These are phyloP conservation scores for Metschnikowia peoriensis DNA, from an alignment of 805 yeast species.

Conservation along the genomic window DNA sequence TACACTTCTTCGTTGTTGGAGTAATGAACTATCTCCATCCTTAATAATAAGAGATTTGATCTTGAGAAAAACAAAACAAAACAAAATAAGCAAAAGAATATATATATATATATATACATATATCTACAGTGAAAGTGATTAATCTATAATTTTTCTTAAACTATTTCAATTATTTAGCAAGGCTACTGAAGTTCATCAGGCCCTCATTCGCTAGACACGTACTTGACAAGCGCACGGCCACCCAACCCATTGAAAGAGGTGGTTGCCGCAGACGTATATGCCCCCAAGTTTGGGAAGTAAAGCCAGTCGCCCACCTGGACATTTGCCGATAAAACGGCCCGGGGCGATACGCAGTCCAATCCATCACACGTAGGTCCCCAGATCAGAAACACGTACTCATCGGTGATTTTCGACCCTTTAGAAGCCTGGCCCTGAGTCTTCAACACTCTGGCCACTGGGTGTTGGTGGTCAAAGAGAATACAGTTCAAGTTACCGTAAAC, in stretches of 20 bases:
- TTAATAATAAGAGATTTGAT: too few species aligned
- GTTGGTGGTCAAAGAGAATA: conserved; percentile 87
- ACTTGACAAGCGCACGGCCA: conserved; percentile 56
- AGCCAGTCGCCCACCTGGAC: conserved; percentile 90
- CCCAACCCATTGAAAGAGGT: conserved; percentile 90
- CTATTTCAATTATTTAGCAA: not conserved
- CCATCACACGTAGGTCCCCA: conserved; percentile 99
- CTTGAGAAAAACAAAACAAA: too few species aligned
- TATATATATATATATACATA: too few species aligned
- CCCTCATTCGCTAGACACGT: conserved; percentile 39
- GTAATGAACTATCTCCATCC: too few species aligned
- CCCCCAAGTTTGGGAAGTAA: conserved; percentile 79
- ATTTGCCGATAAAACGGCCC: conserved; percentile 52
- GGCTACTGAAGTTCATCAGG: conserved; percentile 10
- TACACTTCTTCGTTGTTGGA: too few species aligned
- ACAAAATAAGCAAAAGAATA: too few species aligned
- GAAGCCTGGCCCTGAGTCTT: conserved; percentile 28
- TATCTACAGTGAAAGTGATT: not conserved
- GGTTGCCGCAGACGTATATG: conserved; percentile 91
- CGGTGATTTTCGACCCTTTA: not conserved
- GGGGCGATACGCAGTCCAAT: conserved; percentile 71
- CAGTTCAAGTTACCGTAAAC: conserved; percentile 95
- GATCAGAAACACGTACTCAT: conserved; percentile 52
- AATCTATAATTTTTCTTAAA: too few species aligned
- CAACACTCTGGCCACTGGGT: conserved; percentile 67